Evolutionary conservation across 1,284 basidiomycete species (phyloP), one percentile per base, ranked within the genome.

Genomic region (Stereum hirsutum): DNA sequence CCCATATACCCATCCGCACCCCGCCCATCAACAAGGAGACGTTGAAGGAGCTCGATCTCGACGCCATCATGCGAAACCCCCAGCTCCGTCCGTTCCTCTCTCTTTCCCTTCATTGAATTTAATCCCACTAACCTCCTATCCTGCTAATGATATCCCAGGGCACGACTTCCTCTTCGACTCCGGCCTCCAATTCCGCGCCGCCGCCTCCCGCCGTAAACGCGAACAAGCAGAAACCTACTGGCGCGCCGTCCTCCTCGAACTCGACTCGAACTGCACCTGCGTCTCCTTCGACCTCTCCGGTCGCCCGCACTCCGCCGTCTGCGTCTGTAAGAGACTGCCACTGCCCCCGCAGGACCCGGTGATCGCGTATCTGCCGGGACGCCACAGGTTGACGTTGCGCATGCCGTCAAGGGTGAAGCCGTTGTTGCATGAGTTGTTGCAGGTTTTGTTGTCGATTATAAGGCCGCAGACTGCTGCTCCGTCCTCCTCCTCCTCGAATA

Each of bases 131-230:
- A 14, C 49, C 44, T 48, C 50, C 31, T 43, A 41, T 46, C 25
- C 31, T 34, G 20, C 48, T n/a, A n/a, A n/a, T n/a, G n/a, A n/a
- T n/a, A n/a, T n/a, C n/a, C n/a, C 38, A 84, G 85, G 91, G 34
- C 92, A 96, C 59, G 92, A 96, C 63, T 74, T 95, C 49, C 77
- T 95, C 48, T 95, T 95, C 54, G 91, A 89, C 53, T 71, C 82
- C 27, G 76, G 78, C 12, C 66, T 85, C 10, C 81, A 84, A 58
- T 86, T 86, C 59, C 74, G 84, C 46, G 77, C 85, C 7, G 79
- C 79, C 0, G 70, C 73, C 17, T 79, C 78, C 48, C 75, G 81
- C 32, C 75, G 81, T 46, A 90, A 91, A 60, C 80, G 80, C 31
- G 79, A 84, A 41, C 68, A 78, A 21, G 74, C 81, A 0, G 87